phyloP scores from a whole-genome alignment of 140 eudicot species.

The Bidens hawaiensis region DNA sequence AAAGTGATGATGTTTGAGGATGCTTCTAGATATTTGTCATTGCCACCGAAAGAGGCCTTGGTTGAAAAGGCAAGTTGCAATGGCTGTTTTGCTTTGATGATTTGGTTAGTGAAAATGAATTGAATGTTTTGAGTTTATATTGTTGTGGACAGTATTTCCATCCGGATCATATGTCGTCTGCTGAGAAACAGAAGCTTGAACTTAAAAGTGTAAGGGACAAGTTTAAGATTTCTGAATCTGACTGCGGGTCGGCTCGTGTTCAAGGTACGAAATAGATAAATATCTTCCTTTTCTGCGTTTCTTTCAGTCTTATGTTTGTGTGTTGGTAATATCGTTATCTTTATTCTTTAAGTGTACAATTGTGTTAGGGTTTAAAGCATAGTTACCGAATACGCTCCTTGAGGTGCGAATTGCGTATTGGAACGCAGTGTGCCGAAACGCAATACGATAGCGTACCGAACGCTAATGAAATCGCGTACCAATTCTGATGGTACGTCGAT shows the following conservation, averaged over 20 bases:
- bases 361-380: too few species aligned
- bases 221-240: constrained; percentile 82
- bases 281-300: not conserved
- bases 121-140: not conserved
- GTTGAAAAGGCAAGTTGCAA: constrained; percentile 61
- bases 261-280: constrained; percentile 43
- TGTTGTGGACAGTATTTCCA: constrained; percentile 67
- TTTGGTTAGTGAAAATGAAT: not conserved
- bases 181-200: constrained; percentile 76
- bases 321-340: not conserved
- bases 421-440: too few species aligned
- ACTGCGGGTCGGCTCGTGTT: constrained; percentile 95
- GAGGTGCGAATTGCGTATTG: too few species aligned
- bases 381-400: too few species aligned
- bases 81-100: not conserved
- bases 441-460: too few species aligned
- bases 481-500: too few species aligned
- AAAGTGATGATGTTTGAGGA: constrained; percentile 34
- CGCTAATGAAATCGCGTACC: too few species aligned
- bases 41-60: constrained; percentile 57
- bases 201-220: constrained; percentile 75
- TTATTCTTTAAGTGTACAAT: not conserved
- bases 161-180: constrained; percentile 90
- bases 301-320: not conserved
- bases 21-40: constrained; percentile 34